Evolutionary conservation across 2,329 filamentous ascomycete genomes (phyloP).

Genomic region (Fusarium decemcellulare): DNA sequence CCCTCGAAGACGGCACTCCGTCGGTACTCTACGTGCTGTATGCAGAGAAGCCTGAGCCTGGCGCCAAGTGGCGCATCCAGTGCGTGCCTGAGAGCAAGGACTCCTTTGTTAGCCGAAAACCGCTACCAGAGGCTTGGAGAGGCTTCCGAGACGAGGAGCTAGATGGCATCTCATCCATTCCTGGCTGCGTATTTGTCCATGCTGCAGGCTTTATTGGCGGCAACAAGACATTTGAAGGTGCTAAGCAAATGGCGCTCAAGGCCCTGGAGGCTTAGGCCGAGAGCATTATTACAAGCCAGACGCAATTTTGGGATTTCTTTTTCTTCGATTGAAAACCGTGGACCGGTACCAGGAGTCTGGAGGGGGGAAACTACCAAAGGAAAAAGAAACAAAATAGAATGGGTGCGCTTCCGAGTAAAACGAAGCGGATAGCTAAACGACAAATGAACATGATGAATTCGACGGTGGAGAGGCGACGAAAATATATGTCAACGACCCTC

Average conservation of each 20-base stretch:
- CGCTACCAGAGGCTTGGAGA: slow-evolving; percentile 91
- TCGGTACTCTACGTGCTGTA: slow-evolving; percentile 89
- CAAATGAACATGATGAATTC: slow-evolving; percentile 42
- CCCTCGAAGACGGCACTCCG: slow-evolving; percentile 76
- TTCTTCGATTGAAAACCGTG: slow-evolving; percentile 14
- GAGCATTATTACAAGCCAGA: neutral
- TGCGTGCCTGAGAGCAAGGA: slow-evolving; percentile 87
- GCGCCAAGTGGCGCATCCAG: slow-evolving; percentile 93
- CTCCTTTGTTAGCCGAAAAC: slow-evolving; percentile 93
- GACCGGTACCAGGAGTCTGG: slow-evolving; percentile 10
- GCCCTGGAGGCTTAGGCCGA: slow-evolving; percentile 66
- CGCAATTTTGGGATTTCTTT: slow-evolving; percentile 11
- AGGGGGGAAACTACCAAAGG: slow-evolving; percentile 8
- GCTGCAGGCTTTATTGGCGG: slow-evolving; percentile 97
- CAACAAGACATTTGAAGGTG: slow-evolving; percentile 92
- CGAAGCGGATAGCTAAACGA: slow-evolving; percentile 40
- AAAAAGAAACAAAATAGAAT: slow-evolving; percentile 30
- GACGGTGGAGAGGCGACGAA: slow-evolving; percentile 27
- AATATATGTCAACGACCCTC: slow-evolving; percentile 11
- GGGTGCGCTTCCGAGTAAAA: slow-evolving; percentile 22
- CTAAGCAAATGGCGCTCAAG: slow-evolving; percentile 86
- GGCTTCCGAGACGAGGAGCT: slow-evolving; percentile 90
- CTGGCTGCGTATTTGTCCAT: slow-evolving; percentile 91
- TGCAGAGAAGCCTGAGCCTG: slow-evolving; percentile 82
- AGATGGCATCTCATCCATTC: slow-evolving; percentile 77